Conservation (phyloP, 164 flowering plant species). For the Vitis cinerea region DNA sequence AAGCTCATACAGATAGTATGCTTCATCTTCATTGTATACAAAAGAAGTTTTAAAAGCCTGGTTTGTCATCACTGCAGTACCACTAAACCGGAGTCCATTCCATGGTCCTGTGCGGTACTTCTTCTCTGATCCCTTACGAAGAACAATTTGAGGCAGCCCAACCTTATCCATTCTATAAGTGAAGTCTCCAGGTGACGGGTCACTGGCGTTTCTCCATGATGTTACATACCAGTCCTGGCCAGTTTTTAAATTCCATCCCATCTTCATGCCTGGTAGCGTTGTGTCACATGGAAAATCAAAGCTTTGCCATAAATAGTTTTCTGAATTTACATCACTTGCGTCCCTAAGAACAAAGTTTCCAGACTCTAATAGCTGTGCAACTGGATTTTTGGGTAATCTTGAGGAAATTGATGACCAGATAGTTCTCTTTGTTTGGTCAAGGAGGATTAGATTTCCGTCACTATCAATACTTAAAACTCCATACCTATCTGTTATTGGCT, state of each 20-base stretch:
- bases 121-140: neutral
- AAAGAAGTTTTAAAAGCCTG: neutral
- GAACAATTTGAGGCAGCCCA: neutral
- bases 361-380: no score
- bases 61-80: neutral
- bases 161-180: neutral
- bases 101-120: neutral
- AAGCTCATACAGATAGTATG: slow-evolving; percentile 6
- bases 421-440: no score
- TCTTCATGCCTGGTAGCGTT: neutral
- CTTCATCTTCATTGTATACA: neutral
- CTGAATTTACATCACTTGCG: no score
- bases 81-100: neutral
- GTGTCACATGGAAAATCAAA: neutral
- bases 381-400: no score
- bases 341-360: no score
- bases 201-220: neutral
- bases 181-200: neutral
- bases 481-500: slow-evolving; percentile 1
- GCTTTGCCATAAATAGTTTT: neutral
- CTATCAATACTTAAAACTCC: neutral
- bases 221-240: neutral
- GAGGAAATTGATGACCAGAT: no score
- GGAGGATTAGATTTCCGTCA: neutral
- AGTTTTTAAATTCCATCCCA: neutral